phyloP scores from a whole-genome alignment of 108 stramenopile genomes.

The Fragilariopsis cylindrus region DNA sequence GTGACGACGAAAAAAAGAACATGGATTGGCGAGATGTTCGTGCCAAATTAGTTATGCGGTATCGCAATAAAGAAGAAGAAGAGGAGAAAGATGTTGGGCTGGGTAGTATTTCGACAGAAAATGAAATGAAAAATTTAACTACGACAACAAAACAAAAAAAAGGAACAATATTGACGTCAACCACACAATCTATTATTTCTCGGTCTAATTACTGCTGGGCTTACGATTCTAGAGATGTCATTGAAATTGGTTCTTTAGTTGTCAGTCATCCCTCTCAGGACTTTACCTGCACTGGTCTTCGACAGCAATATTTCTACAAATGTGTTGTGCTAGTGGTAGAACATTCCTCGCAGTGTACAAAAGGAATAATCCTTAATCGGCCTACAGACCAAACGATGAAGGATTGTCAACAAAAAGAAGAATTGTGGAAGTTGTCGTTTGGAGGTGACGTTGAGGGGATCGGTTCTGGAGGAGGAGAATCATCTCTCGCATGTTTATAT shows the following conservation, averaged over 20 bases:
- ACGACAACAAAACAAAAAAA: background rate
- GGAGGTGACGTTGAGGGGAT: conserved; percentile 72
- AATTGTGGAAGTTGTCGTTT: conserved; percentile 67
- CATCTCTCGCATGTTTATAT: conserved; percentile 29
- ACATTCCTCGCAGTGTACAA: conserved; percentile 57
- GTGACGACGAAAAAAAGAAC: conserved; percentile 7
- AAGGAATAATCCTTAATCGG: conserved; percentile 76
- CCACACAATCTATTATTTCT: background rate
- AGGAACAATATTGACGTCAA: background rate
- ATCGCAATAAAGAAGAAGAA: background rate
- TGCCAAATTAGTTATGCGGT: conserved; percentile 48
- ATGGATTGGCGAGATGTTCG: conserved; percentile 59
- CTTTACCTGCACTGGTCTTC: conserved; percentile 68
- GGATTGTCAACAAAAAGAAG: conserved; percentile 15
- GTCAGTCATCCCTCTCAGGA: conserved; percentile 75
- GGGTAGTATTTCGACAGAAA: background rate
- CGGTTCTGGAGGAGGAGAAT: conserved; percentile 46
- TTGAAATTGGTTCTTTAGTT: conserved; percentile 81
- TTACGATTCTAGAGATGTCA: conserved; percentile 74
- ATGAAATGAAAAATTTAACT: background rate
- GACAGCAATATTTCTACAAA: conserved; percentile 85
- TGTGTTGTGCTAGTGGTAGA: conserved; percentile 59
- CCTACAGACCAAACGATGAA: conserved; percentile 44
- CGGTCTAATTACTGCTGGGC: conserved; percentile 48
- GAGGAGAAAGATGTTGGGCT: background rate